Base-by-base conservation (phyloP, 805 yeast species). In the Candida ipomoeae region DNA sequence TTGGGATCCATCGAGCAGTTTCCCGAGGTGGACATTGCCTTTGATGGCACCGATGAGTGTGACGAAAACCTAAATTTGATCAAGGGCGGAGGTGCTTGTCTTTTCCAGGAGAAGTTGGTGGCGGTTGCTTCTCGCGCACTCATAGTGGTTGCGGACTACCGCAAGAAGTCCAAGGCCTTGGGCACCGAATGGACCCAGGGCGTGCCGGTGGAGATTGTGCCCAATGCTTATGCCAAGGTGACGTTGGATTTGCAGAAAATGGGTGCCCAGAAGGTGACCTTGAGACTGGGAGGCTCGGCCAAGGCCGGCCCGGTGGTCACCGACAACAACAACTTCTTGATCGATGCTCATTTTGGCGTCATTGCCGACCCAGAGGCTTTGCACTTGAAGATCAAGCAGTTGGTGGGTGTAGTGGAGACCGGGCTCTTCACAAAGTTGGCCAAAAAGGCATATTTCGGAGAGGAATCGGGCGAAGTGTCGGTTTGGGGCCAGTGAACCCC, bases 71-170 rank as follows among this genome's bases (percentile, higher is more conserved):
- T 94, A 60, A 88, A 90, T 64, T 83, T 91, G 61, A 94, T 94
- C 66, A 94, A 94, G 71, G 99, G 99, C 58, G 99, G 99, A 44
- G 99, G 99, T 39, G 99, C 97, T 1, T 94, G 99, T 68, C 75
- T 90, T 55, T 85, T 94, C 72, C 99, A 92, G 72, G 99, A 94
- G 68, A 94, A 94, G 71, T 77, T 94, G 48, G 96, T 94, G 13
- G 96, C 97, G 15, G 78, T 81, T 50, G 82, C 89, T 54, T 83
- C 97, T 3, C 73, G 79, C 51, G 80, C 79, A 60, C 90, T 92
- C 63, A 75, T 94, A 26, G 78, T 92, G 18, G 97, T 94, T 46
- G 99, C 98, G 1, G 99, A 94, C 69, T 85, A 82, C 65, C 78
- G 97, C 63, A 94, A 94, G 71, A 84, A 82, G 62, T 83, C 95